phyloP scores from a whole-genome alignment of 768 basidiomycete genomes.

The Rhodocollybia butyracea region DNA sequence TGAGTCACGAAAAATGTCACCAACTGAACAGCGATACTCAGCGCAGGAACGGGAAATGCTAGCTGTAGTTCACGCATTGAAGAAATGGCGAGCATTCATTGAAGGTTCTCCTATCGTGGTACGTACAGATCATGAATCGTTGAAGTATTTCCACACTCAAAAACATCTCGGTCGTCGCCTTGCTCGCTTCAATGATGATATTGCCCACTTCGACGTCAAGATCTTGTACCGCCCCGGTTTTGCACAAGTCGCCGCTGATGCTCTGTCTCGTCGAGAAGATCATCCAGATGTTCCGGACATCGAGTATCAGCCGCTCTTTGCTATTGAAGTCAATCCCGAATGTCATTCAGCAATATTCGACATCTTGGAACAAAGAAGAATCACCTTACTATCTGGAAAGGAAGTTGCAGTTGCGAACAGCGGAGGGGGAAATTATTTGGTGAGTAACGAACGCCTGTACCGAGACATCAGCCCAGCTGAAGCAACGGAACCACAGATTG shows the following conservation, averaged over 20 bases:
- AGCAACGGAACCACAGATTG: too few relatives aligned
- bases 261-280: slow-evolving; percentile 13
- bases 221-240: slow-evolving; percentile 17
- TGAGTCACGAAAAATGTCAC: slow-evolving; percentile 10
- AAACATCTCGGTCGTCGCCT: slow-evolving; percentile 18
- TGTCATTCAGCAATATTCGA: too few relatives aligned
- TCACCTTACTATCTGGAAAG: too few relatives aligned
- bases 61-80: slow-evolving; percentile 15
- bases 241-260: slow-evolving; percentile 15
- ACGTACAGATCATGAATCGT: slow-evolving; percentile 19
- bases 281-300: too few relatives aligned
- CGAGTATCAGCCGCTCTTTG: too few relatives aligned
- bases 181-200: slow-evolving; percentile 17
- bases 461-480: too few relatives aligned
- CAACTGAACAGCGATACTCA: slow-evolving; percentile 11
- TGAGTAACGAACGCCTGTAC: too few relatives aligned
- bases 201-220: slow-evolving; percentile 13
- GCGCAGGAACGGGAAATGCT: slow-evolving; percentile 12
- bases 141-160: slow-evolving; percentile 18
- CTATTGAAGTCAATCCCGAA: too few relatives aligned
- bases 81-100: slow-evolving; percentile 17
- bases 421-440: too few relatives aligned
- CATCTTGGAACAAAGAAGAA: too few relatives aligned
- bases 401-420: too few relatives aligned
- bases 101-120: slow-evolving; percentile 19